Evolutionary conservation across 2,329 filamentous ascomycete species (phyloP), one percentile per base, ranked within the genome.

Genomic region (Zarea fungicola): DNA sequence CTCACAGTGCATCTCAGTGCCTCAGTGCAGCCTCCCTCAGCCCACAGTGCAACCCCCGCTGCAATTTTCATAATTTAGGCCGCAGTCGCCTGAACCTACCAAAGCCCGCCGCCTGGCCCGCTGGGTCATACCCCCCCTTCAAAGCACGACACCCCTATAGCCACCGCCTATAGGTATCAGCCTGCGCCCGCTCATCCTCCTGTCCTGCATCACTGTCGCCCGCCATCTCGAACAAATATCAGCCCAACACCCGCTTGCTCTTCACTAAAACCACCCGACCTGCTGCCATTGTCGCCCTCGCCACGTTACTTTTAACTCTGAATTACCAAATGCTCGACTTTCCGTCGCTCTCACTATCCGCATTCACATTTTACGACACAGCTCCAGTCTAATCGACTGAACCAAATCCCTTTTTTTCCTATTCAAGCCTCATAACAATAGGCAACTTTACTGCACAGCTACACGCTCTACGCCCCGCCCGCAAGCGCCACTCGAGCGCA

Each of bases 401-500:
- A n/a, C n/a, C 35, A 5, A 32, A 13, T 16, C 6, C 16, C n/a
- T 18, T 16, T 16, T 10, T n/a, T 29, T 28, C 16, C 28, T 37
- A 42, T 34, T 31, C 23, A 10, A 36, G 26, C 22, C 18, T 13
- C 7, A 14, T n/a, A 41, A 42, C 29, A 35, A 35, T 22, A 35
- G 22, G n/a, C 28, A 32, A 23, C 16, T 23, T 31, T 36, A 37
- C 25, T 29, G 22, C 25, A 47, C 39, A 32, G 22, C 23, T 28
- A 31, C 22, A 28, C 16, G n/a, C 42, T 19, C 19, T 18, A 39
- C n/a, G 11, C 29, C 26, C 39, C 39, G 46, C 46, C 46, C 46
- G 40, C 28, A 49, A 26, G 46, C 46, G 46, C 46, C 46, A 35
- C 22, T 31, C 26, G 21, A 49, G 46, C 46, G 46, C 46, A 28